Evolutionary conservation across 78 protist species (phyloP).

Genomic region (slime mould (Dictyostelium discoideum)): DNA sequence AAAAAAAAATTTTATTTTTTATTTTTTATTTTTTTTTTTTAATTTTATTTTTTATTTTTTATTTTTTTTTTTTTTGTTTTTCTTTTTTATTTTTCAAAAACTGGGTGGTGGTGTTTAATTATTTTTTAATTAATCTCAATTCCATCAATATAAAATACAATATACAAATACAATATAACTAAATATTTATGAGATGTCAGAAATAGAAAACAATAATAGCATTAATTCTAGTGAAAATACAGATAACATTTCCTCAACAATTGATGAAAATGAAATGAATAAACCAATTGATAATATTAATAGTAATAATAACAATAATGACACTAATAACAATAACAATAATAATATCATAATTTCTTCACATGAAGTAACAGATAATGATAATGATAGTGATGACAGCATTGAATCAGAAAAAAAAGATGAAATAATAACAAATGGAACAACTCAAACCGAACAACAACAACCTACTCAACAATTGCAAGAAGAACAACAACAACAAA

Average conservation of each 20-base stretch:
- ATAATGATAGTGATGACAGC: too few relatives aligned
- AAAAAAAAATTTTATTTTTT: too few relatives aligned
- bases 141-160: neutral
- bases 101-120: neutral
- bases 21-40: too few relatives aligned
- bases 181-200: neutral
- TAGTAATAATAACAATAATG: neutral
- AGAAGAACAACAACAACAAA: neutral
- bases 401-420: too few relatives aligned
- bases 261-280: neutral
- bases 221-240: neutral
- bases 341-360: neutral
- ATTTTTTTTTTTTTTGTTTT: too few relatives aligned
- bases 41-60: too few relatives aligned
- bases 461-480: neutral
- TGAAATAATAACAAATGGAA: neutral
- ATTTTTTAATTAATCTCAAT: neutral
- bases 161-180: too few relatives aligned
- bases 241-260: neutral
- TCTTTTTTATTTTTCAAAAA: too few relatives aligned
- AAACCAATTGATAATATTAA: neutral
- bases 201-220: neutral
- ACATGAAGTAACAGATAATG: neutral
- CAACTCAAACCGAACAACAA: neutral
- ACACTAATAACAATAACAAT: neutral